These are phyloP conservation scores for Populus alba DNA, from an alignment of 345 rosid genomes.

Conservation along the genomic window DNA sequence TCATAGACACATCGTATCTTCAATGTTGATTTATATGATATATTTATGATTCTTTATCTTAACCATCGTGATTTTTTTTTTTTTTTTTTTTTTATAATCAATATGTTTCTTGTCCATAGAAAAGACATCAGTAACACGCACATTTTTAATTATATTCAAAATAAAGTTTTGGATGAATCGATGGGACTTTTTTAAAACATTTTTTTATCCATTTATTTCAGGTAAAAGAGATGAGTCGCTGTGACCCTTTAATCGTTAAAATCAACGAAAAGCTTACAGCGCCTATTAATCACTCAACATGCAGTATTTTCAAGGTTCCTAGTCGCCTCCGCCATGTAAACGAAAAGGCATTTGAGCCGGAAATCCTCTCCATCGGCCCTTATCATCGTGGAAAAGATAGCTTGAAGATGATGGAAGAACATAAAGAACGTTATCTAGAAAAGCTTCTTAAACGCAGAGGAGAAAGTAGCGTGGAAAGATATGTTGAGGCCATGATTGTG, in stretches of 20 bases:
- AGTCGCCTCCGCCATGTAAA: background rate
- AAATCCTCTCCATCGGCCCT: constrained; percentile 8
- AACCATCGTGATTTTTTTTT: too few relatives aligned
- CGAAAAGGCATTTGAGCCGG: constrained; percentile 3
- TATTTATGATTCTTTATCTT: too few relatives aligned
- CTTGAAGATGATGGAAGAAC: constrained; percentile 15
- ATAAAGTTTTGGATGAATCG: too few relatives aligned
- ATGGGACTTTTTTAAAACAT: too few relatives aligned
- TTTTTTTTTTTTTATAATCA: too few relatives aligned
- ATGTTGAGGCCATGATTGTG: background rate
- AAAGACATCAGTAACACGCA: too few relatives aligned
- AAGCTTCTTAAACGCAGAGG: background rate
- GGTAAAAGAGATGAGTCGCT: background rate
- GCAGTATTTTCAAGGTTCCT: constrained; percentile 7
- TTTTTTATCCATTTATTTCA: background rate
- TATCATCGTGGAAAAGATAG: background rate
- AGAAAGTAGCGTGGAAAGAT: background rate
- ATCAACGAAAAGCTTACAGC: background rate
- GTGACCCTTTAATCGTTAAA: background rate
- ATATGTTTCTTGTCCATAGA: too few relatives aligned
- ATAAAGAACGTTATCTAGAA: constrained; percentile 9
- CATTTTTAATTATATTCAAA: too few relatives aligned
- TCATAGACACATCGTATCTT: too few relatives aligned
- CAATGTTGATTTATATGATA: too few relatives aligned
- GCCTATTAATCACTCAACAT: background rate